Conservation (phyloP, 192 early-diverging fungal genomes). For the Backusella sp. region DNA sequence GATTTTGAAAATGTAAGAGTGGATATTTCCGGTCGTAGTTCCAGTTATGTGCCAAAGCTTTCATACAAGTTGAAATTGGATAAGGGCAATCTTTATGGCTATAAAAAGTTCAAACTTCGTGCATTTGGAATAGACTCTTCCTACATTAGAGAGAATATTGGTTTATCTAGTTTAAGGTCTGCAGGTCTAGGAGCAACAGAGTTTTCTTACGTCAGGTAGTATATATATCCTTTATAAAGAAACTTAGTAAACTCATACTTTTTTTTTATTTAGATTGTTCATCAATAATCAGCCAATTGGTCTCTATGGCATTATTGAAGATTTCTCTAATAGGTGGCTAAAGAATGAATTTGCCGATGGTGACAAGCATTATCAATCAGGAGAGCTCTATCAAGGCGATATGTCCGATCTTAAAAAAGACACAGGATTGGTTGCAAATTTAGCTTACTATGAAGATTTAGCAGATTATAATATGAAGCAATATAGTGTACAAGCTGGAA, state of each 20-base stretch:
- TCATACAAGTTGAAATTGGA: slow-evolving; percentile 8
- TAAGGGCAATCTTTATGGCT: background rate
- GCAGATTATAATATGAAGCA: background rate
- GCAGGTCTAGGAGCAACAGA: background rate
- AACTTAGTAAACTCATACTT: background rate
- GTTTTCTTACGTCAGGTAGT: slow-evolving; percentile 19
- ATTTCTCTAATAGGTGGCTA: slow-evolving; percentile 39
- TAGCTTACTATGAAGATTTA: background rate
- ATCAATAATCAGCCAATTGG: slow-evolving; percentile 39
- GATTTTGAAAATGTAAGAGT: background rate
- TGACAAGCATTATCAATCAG: slow-evolving; percentile 17
- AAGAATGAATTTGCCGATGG: slow-evolving; percentile 35
- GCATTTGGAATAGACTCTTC: background rate
- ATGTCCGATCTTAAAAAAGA: no score
- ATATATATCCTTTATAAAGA: background rate
- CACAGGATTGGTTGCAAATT: background rate
- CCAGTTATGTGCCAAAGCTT: background rate
- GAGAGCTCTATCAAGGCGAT: slow-evolving; percentile 13
- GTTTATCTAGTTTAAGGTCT: background rate
- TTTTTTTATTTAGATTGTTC: slow-evolving; percentile 20
- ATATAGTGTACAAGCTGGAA: slow-evolving; percentile 13
- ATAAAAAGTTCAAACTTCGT: slow-evolving; percentile 10
- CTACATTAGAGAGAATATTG: slow-evolving; percentile 4
- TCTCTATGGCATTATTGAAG: slow-evolving; percentile 41
- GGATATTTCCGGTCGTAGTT: slow-evolving; percentile 5